Evolutionary conservation across 148 eudicot genomes (phyloP), one percentile per base, ranked within the genome.

Genomic region (Fallopia convolvulus): DNA sequence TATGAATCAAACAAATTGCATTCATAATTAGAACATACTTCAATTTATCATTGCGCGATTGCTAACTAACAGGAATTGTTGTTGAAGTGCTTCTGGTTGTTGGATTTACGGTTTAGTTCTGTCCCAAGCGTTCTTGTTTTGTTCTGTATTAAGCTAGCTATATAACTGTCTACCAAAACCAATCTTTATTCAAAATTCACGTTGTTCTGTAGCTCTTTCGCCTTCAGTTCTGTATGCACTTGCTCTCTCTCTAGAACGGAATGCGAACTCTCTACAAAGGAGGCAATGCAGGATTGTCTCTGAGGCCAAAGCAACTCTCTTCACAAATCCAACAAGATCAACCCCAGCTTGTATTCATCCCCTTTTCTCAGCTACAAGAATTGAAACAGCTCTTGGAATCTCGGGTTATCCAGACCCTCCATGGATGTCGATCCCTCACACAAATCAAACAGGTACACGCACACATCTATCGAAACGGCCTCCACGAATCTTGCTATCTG

Each of bases 371-470:
- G 33, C 15, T 73, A 46, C 32, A 14, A 53, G 72, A 72, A 58
- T 46, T 72, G 5, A 74, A 33, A 63, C 60, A 83, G 60, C 52
- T 60, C 72, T 10, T 83, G 9, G 72, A 87, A 80, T 83, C 86
- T 8, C 74, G 61, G 47, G 23, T 87, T 17, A 63, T 79, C 74
- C 65, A 83, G 15, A 44, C 71, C 48, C 85, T 89, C 39, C 68
- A 82, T 55, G 56, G 65, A 74, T 82, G 84, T 81, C 76, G 68
- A 0, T 42, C 58, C 33, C 81, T 85, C 75, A 55, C 13, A 40
- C 80, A 77, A 17, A 74, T 87, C 80, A 85, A 81, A 68, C 82
- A 30, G 76, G 77, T 84, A 9, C 92, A 89, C 76, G 84, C 86
- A 77, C 85, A 66, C 48, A 75, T 87, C 47, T 75, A 83, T 56